These are phyloP conservation scores for Trametes maxima DNA, from an alignment of 768 basidiomycete genomes.

Conservation along the genomic window DNA sequence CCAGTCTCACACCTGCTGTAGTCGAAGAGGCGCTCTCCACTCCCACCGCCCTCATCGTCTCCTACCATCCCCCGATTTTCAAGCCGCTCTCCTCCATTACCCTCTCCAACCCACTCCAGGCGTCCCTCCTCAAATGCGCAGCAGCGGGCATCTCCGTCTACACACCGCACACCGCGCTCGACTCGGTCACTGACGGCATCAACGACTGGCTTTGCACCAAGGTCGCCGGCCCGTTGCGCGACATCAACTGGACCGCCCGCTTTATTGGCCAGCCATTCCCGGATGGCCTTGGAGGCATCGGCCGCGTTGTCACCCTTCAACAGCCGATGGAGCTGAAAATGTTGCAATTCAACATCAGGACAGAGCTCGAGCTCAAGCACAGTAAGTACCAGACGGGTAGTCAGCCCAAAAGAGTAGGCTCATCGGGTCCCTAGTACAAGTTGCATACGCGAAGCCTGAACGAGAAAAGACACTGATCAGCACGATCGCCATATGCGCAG, in stretches of 20 bases:
- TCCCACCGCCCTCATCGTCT: conserved; percentile 66
- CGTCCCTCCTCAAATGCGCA: conserved; percentile 76
- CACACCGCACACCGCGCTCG: conserved; percentile 86
- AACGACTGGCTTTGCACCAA: conserved; percentile 83
- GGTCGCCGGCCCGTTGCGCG: conserved; percentile 35
- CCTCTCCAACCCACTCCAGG: conserved; percentile 75
- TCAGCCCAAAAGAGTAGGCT: conserved; percentile 22
- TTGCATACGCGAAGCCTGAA: conserved; percentile 49
- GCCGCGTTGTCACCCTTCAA: conserved; percentile 65
- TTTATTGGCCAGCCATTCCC: conserved; percentile 33
- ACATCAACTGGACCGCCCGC: conserved; percentile 34
- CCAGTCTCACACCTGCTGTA: conserved; percentile 74
- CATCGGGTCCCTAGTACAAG: conserved; percentile 53
- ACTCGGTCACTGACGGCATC: conserved; percentile 80
- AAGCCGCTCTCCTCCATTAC: conserved; percentile 74
- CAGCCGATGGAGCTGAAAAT: conserved; percentile 60
- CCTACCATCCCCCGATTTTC: conserved; percentile 90
- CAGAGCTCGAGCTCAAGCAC: conserved; percentile 57
- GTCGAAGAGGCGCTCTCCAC: conserved; percentile 65
- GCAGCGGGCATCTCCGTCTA: conserved; percentile 86
- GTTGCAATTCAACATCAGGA: conserved; percentile 70
- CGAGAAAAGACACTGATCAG: conserved; percentile 34
- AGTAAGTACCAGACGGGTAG: conserved; percentile 43
- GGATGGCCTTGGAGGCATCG: conserved; percentile 53
- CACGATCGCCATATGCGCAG: conserved; percentile 90